Conservation (phyloP, 169 alveolate genomes). For the Plasmodium gaboni region DNA sequence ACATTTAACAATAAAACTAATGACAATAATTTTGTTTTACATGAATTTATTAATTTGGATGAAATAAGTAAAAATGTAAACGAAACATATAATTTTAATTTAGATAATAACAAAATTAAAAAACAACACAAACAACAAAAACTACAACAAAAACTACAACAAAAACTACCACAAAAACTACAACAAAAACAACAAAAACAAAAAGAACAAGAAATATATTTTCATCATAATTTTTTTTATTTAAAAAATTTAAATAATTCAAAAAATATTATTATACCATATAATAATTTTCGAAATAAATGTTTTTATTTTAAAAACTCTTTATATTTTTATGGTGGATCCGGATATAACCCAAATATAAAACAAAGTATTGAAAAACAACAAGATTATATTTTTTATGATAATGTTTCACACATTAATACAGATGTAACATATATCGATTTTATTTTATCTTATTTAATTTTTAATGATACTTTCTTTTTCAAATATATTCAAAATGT, state of each 20-base stretch:
- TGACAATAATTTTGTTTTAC: too few relatives aligned
- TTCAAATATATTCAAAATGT: slow-evolving; percentile 19
- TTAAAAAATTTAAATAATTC: not conserved
- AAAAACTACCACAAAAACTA: not conserved
- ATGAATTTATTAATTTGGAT: too few relatives aligned
- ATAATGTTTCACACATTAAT: slow-evolving; percentile 20
- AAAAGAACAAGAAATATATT: not conserved
- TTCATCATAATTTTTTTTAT: slow-evolving; percentile 19
- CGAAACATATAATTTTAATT: too few relatives aligned
- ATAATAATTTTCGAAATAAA: slow-evolving; percentile 38
- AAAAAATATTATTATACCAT: slow-evolving; percentile 16
- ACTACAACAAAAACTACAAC: too few relatives aligned
- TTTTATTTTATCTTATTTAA: slow-evolving; percentile 9
- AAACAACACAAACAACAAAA: too few relatives aligned
- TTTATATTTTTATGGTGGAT: slow-evolving; percentile 37
- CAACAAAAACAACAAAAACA: not conserved
- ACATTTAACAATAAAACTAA: not conserved
- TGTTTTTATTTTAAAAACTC: slow-evolving; percentile 29
- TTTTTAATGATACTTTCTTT: slow-evolving; percentile 17
- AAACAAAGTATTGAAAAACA: not conserved
- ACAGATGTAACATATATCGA: slow-evolving; percentile 6
- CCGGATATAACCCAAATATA: slow-evolving; percentile 8
- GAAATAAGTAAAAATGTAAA: too few relatives aligned
- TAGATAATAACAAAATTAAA: too few relatives aligned
- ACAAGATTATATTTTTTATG: slow-evolving; percentile 20